Evolutionary conservation across 129 eudicot genomes (phyloP), one percentile per base, ranked within the genome.

Genomic region (Lactuca sativa): DNA sequence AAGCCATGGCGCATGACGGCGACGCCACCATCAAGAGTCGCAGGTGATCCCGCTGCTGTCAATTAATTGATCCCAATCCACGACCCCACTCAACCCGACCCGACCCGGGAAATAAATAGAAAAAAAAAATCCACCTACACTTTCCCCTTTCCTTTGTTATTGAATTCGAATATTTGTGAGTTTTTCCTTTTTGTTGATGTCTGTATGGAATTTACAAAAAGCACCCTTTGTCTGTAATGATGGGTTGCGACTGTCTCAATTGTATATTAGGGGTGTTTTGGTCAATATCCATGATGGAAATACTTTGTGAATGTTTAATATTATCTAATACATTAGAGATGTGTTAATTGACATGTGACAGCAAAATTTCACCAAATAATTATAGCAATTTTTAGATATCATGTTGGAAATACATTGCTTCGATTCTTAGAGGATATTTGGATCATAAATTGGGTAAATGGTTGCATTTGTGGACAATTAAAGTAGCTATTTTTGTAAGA

Each of bases 181-280:
- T 72, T 49, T 63, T 53, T 56, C 30, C 30, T 48, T 68, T 67
- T 37, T 4, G 7, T 49, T 37, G 43, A 44, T 77, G 77, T 73
- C 73, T 72, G 77, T 48, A 10, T 38, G 47, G 60, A 78, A 49
- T 9, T 60, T 79, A 72, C 74, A 13, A 44, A 47, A 59, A 62
- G 47, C 55, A 53, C 73, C 82, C 82, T 58, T 78, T 72, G 67
- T 21, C 32, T 66, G 58, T 57, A 49, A 59, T 40, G 73, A 38
- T 53, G 79, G 82, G 71, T 3, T 69, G 75, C 59, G 15, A 41
- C 21, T 67, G 31, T 62, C 15, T 47, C 57, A 69, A 76, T 31
- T 76, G 76, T 76, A 76, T 43, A 69, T 61, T 61, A 59, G 81
- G 82, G 79, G 79, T 11, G 44, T 79, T 78, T 78, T 78, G 64